A percentile compares a stretch with the other conserved stretches of the same genome.
Conservation (phyloP, 768 basidiomycete genomes). For the Kwoniella sp. region DNA sequence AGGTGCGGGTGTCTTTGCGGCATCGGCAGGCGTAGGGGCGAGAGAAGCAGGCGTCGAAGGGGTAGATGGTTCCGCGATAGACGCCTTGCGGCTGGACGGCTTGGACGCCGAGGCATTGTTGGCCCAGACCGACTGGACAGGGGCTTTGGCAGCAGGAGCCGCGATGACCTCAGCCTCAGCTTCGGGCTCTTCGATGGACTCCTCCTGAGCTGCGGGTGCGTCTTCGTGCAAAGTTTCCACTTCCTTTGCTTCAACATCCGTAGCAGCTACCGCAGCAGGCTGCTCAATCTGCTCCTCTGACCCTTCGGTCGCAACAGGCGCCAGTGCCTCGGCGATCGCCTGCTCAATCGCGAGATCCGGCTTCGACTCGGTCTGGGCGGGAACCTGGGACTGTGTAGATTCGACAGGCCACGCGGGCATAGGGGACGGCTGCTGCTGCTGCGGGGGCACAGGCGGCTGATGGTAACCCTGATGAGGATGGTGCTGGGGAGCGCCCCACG, state of each 20-base stretch:
- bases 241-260: constrained; percentile 1
- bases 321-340: constrained; percentile 17
- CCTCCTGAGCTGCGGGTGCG: not conserved
- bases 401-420: constrained; percentile 11
- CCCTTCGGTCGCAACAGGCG: constrained; percentile 7
- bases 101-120: constrained; percentile 17
- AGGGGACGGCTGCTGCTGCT: constrained; percentile 15
- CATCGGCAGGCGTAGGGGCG: constrained; percentile 53
- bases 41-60: constrained; percentile 24
- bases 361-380: constrained; percentile 5
- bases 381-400: constrained; percentile 24
- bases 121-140: constrained; percentile 32
- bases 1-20: constrained; percentile 54
- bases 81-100: constrained; percentile 19
- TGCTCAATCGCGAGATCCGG: constrained; percentile 13
- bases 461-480: constrained; percentile 2
- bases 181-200: constrained; percentile 14
- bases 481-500: constrained; percentile 35
- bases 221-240: not conserved
- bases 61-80: constrained; percentile 28
- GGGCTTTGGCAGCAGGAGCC: constrained; percentile 31
- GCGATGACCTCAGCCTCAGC: constrained; percentile 25
- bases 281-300: not conserved
- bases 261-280: constrained; percentile 1
- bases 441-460: constrained; percentile 6